Conservation (phyloP, 805 yeast species). For the Wilhelminamyces savonicus region DNA sequence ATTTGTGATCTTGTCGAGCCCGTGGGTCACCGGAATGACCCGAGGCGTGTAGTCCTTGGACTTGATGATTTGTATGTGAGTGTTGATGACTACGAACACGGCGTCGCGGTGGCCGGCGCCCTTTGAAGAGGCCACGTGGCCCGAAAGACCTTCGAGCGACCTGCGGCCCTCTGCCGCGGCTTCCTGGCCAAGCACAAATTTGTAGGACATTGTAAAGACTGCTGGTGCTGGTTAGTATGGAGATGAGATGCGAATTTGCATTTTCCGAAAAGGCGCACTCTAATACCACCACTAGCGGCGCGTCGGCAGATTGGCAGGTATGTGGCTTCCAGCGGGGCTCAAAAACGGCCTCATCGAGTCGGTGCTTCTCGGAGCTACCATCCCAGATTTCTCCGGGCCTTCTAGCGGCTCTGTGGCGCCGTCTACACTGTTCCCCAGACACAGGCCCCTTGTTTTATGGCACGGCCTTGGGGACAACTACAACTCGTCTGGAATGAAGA, state of each 20-base stretch:
- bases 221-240: no score
- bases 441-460: conserved; percentile 66
- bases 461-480: conserved; percentile 81
- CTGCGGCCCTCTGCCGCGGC: conserved; percentile 11
- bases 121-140: conserved; percentile 5
- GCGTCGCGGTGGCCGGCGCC: conserved; percentile 10
- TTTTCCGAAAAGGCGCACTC: no score
- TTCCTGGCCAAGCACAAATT: conserved; percentile 10
- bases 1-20: conserved; percentile 43
- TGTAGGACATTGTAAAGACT: no score
- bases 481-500: conserved; percentile 51
- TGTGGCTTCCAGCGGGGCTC: no score
- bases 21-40: conserved; percentile 51
- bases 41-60: conserved; percentile 49
- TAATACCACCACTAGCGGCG: no score
- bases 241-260: no score
- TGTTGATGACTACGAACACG: conserved; percentile 41
- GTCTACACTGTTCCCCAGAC: no score
- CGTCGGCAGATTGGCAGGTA: no score
- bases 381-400: no score
- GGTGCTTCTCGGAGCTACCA: no score
- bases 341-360: no score
- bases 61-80: conserved; percentile 37
- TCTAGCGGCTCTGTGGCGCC: no score
- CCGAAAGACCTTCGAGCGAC: conserved; percentile 9